These are phyloP conservation scores for Globisporangium canariense DNA, from an alignment of 352 stramenopile genomes.

Conservation along the genomic window DNA sequence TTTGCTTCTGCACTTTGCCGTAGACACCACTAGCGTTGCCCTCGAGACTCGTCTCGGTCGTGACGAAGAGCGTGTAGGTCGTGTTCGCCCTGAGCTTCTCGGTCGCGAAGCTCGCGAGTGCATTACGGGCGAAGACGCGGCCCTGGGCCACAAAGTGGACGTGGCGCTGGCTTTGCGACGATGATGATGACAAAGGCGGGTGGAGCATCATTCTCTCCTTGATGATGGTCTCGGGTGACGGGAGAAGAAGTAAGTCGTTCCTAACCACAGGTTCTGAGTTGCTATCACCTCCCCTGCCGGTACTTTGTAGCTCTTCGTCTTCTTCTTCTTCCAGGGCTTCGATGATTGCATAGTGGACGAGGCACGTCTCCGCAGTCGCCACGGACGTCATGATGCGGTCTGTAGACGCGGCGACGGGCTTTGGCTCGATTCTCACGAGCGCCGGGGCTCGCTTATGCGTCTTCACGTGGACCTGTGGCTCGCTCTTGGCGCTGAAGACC, in stretches of 20 bases:
- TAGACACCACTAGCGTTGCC: slow-evolving; percentile 49
- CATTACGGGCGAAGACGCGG: not conserved
- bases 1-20: slow-evolving; percentile 24
- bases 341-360: slow-evolving; percentile 48
- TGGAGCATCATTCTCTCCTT: slow-evolving; percentile 10
- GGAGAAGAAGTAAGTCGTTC: not conserved
- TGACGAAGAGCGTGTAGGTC: slow-evolving; percentile 49
- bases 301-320: not conserved
- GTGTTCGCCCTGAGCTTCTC: slow-evolving; percentile 41
- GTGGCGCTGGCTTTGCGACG: not conserved
- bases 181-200: not conserved
- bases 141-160: slow-evolving; percentile 10
- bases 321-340: slow-evolving; percentile 1
- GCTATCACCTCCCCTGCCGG: not conserved
- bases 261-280: not conserved
- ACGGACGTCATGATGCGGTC: slow-evolving; percentile 29
- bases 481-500: slow-evolving; percentile 38
- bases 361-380: slow-evolving; percentile 23
- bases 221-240: slow-evolving; percentile 11
- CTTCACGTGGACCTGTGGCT: slow-evolving; percentile 17
- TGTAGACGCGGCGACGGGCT: slow-evolving; percentile 30
- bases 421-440: slow-evolving; percentile 18
- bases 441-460: slow-evolving; percentile 45
- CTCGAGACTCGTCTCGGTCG: slow-evolving; percentile 39
- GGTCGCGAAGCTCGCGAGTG: slow-evolving; percentile 18